phyloP scores from a whole-genome alignment of 352 stramenopile genomes.

The Globisporangium parvum region DNA sequence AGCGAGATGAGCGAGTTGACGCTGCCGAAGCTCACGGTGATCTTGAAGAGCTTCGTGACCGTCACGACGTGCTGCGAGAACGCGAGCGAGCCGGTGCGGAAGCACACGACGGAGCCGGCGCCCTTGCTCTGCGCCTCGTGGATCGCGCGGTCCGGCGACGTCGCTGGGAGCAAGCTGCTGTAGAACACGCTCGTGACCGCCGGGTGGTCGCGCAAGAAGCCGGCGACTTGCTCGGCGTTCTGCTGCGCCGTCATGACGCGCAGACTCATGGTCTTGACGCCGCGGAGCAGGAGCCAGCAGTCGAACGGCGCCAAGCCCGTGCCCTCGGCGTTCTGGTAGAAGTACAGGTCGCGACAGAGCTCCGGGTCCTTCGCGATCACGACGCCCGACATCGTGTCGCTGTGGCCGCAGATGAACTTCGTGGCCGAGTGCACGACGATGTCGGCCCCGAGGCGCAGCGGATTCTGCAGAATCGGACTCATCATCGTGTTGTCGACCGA shows the following conservation, averaged over 20 bases:
- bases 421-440: constrained; percentile 96
- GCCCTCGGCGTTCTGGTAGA: constrained; percentile 88
- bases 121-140: constrained; percentile 84
- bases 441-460: constrained; percentile 91
- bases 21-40: constrained; percentile 90
- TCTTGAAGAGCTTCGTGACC: constrained; percentile 93
- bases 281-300: constrained; percentile 86
- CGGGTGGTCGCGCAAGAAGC: constrained; percentile 84
- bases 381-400: constrained; percentile 94
- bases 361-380: constrained; percentile 84
- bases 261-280: constrained; percentile 87
- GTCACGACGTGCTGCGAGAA: constrained; percentile 89
- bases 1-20: constrained; percentile 92
- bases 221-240: constrained; percentile 88
- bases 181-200: constrained; percentile 89
- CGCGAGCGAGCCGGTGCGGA: constrained; percentile 80
- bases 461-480: constrained; percentile 94
- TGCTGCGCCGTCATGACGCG: constrained; percentile 77
- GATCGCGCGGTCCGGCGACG: constrained; percentile 63
- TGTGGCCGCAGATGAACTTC: constrained; percentile 98
- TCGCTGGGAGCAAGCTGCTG: constrained; percentile 77
- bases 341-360: constrained; percentile 80
- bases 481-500: constrained; percentile 97
- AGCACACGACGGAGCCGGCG: constrained; percentile 87
- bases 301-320: constrained; percentile 88